These are phyloP conservation scores for Botrytis porri DNA, from an alignment of 2,329 filamentous ascomycete species.

Conservation along the genomic window DNA sequence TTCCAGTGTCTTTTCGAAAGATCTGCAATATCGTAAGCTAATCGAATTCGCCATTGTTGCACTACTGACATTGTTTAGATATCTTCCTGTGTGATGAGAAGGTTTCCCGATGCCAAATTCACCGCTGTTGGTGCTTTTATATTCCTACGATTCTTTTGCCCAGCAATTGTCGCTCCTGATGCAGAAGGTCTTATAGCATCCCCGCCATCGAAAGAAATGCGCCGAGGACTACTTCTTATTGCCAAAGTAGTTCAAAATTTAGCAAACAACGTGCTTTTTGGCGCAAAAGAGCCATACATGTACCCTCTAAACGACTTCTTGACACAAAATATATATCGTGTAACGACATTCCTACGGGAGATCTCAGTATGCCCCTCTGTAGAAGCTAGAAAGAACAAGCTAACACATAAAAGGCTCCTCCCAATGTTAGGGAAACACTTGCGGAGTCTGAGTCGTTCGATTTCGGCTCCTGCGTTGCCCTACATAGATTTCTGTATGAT, in stretches of 20 bases:
- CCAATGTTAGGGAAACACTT: constrained; percentile 45
- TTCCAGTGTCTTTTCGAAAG: constrained; percentile 61
- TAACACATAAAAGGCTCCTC: constrained; percentile 44
- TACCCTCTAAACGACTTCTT: constrained; percentile 67
- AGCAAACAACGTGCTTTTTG: constrained; percentile 69
- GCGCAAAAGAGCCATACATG: constrained; percentile 71
- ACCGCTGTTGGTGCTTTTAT: constrained; percentile 70
- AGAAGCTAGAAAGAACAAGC: neutral
- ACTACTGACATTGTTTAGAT: constrained; percentile 44
- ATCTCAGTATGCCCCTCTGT: constrained; percentile 55
- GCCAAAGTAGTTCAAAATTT: constrained; percentile 70
- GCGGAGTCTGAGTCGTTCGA: constrained; percentile 55
- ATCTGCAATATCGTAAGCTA: constrained; percentile 62
- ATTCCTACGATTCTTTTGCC: constrained; percentile 70
- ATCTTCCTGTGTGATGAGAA: constrained; percentile 58
- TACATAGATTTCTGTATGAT: constrained; percentile 68
- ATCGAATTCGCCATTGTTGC: neutral
- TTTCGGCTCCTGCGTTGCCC: constrained; percentile 67
- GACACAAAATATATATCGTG: constrained; percentile 64
- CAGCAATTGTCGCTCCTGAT: constrained; percentile 68
- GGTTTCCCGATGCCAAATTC: constrained; percentile 68
- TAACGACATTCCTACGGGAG: constrained; percentile 64
- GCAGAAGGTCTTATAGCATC: constrained; percentile 61
- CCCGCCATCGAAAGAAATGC: constrained; percentile 65
- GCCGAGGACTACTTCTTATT: constrained; percentile 64